Evolutionary conservation across 106 monocot genomes (phyloP), one percentile per base, ranked within the genome.

Genomic region (Cymbidium sinense): DNA sequence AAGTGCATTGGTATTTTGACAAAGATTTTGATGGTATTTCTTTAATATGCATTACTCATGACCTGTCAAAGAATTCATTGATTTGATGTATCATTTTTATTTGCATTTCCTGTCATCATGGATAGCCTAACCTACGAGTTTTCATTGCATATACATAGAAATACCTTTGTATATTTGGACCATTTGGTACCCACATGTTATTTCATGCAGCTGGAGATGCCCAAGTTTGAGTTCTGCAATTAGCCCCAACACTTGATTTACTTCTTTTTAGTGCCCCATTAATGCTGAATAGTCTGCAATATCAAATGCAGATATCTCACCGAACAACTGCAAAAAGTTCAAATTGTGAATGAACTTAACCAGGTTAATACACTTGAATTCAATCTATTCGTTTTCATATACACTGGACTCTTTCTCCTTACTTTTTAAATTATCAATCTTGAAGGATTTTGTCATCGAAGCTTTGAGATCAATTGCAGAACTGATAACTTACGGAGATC

Each of bases 391-490:
- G 5, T 44, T 74, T 71, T 44, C 0, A 44, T 27, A 44, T 74
- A 44, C 44, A 71, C 21, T 71, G n/a, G 44, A 13, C 1, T 19
- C 4, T n/a, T 44, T 27, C 27, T 19, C 23, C 44, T 44, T 43
- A 43, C 43, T 27, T 12, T 74, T 74, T 25, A 44, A 47, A 25
- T 73, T 25, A 39, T 12, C 13, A 28, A 0, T 78, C 29, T 50
- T 86, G 65, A 79, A 99, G 99, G 99, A 90, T 85, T 92, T 92
- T 85, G 89, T 99, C 1, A 81, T 99, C 67, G 99, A 99, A 87
- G 92, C 95, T 78, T 83, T 99, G 82, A 88, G 99, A 79, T 92
- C 99, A 64, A 95, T 99, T 83, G 99, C 99, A 44, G 99, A 99
- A 75, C 43, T 99, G 77, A 76, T 99, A 74, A 99, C 89, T 36